phyloP scores from a whole-genome alignment of 2,329 filamentous ascomycete species.

The Hypoxylon rubiginosum region DNA sequence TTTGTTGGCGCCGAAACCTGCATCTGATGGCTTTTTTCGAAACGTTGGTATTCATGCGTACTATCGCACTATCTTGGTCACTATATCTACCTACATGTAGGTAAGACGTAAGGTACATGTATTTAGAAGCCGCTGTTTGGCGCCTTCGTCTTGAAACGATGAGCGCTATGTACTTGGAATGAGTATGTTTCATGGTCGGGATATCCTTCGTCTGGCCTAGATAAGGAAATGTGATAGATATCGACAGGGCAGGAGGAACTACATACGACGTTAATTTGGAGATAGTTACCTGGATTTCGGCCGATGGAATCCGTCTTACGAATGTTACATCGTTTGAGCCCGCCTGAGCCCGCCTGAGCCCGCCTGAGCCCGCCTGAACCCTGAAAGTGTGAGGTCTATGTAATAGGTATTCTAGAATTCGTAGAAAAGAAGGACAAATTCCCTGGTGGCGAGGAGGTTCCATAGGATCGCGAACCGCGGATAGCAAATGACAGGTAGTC shows the following conservation, averaged over 20 bases:
- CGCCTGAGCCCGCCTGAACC: neutral
- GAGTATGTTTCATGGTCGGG: neutral
- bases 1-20: neutral
- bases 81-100: neutral
- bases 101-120: neutral
- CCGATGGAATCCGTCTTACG: slow-evolving; percentile 36
- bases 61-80: neutral
- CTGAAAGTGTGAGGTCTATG: slow-evolving; percentile 6
- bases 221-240: slow-evolving; percentile 27
- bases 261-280: slow-evolving; percentile 21
- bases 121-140: neutral
- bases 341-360: neutral
- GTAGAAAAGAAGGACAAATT: slow-evolving; percentile 16
- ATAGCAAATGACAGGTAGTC: slow-evolving; percentile 32
- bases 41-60: neutral
- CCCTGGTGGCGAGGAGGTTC: slow-evolving; percentile 26
- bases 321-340: slow-evolving; percentile 11
- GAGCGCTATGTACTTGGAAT: neutral
- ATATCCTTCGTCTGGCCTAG: slow-evolving; percentile 11
- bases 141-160: neutral
- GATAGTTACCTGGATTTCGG: slow-evolving; percentile 2
- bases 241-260: slow-evolving; percentile 23
- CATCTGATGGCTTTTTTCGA: neutral
- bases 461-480: slow-evolving; percentile 22
- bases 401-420: slow-evolving; percentile 21